phyloP scores from a whole-genome alignment of 2,329 filamentous ascomycete genomes.

The Blastomyces gilchristii region DNA sequence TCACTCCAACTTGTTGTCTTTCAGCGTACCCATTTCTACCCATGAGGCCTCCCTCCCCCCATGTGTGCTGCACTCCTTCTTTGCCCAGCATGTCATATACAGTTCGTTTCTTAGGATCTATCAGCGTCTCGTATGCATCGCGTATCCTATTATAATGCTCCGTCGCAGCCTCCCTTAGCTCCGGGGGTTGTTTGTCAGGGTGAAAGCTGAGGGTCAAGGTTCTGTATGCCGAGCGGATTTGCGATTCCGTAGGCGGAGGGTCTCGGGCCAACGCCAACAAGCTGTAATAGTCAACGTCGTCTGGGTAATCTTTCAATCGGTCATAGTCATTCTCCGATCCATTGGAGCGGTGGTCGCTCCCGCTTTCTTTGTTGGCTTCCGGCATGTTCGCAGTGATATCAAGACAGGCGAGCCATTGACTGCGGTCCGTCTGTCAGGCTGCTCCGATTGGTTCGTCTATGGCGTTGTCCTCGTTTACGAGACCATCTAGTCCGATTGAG shows the following conservation, averaged over 20 bases:
- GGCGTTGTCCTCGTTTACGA: background rate
- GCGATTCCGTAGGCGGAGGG: conserved; percentile 32
- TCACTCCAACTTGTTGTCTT: conserved; percentile 28
- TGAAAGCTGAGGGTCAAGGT: conserved; percentile 36
- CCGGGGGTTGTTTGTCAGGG: conserved; percentile 36
- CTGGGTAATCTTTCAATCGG: conserved; percentile 10
- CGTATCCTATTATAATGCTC: conserved; percentile 31
- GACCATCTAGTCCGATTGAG: background rate
- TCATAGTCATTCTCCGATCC: conserved; percentile 11
- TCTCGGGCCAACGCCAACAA: conserved; percentile 31
- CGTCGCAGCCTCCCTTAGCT: conserved; percentile 29
- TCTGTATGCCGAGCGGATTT: conserved; percentile 37
- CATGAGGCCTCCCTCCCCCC: conserved; percentile 26
- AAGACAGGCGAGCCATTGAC: background rate
- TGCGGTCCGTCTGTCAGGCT: background rate
- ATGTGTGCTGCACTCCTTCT: conserved; percentile 33
- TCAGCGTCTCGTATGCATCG: conserved; percentile 34
- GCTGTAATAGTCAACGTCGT: conserved; percentile 31
- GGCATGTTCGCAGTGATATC: background rate
- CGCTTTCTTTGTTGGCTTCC: background rate
- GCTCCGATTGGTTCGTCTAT: background rate
- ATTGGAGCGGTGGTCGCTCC: background rate
- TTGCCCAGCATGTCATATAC: conserved; percentile 37
- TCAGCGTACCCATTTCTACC: conserved; percentile 24
- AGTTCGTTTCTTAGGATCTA: conserved; percentile 32